Evolutionary conservation across 2,329 filamentous ascomycete species (phyloP).

Genomic region (Pseudogymnoascus sp.): DNA sequence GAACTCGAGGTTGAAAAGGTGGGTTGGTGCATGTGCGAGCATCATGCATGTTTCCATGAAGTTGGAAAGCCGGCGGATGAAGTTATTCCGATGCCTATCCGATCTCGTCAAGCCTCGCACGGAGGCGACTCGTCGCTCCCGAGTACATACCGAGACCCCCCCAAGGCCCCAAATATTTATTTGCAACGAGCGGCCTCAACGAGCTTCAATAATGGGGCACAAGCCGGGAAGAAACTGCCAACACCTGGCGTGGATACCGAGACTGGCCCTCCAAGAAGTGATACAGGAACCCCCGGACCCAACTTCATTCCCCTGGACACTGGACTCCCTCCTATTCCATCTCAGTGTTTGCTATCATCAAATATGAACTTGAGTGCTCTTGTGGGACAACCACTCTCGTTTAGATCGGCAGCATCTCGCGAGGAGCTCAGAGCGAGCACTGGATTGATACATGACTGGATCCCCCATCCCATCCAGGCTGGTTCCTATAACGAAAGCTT

Average conservation of each 20-base stretch:
- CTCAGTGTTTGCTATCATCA: constrained; percentile 28
- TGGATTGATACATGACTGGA: constrained; percentile 8
- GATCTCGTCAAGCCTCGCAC: background rate
- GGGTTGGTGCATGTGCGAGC: constrained; percentile 41
- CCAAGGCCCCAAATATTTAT: background rate
- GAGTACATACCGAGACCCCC: background rate
- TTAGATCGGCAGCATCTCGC: background rate
- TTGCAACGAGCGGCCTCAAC: background rate
- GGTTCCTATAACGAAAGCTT: constrained; percentile 11
- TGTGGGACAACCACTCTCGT: constrained; percentile 20
- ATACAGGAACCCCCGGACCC: constrained; percentile 17
- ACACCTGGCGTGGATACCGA: background rate
- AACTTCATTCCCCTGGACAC: constrained; percentile 18
- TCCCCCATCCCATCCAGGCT: constrained; percentile 11
- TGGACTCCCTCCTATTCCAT: constrained; percentile 28
- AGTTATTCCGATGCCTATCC: background rate
- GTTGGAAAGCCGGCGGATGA: background rate
- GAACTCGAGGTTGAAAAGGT: constrained; percentile 10
- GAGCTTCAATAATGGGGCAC: background rate
- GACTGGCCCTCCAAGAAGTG: background rate
- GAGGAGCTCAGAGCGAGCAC: background rate
- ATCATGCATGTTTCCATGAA: constrained; percentile 49
- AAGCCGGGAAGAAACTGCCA: background rate
- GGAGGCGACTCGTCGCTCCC: background rate
- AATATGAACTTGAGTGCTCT: constrained; percentile 24